phyloP scores from a whole-genome alignment of 2,329 filamentous ascomycete genomes.

The Metarhizium anisopliae region DNA sequence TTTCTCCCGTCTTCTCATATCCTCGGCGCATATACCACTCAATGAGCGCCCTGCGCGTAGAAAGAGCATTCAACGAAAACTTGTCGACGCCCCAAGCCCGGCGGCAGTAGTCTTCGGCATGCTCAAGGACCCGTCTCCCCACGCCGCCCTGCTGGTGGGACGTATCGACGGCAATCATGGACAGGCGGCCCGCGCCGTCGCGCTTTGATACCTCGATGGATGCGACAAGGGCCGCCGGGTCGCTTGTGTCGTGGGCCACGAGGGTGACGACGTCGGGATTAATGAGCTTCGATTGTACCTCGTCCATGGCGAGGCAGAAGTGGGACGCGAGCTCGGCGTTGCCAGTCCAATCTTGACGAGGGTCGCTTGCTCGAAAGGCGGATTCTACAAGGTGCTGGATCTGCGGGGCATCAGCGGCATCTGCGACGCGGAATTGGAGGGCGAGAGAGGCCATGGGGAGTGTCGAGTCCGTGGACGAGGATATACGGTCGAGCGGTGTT shows the following conservation, averaged over 20 bases:
- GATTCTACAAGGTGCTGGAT: conserved; percentile 1
- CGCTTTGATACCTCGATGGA: conserved; percentile 19
- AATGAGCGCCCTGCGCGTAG: conserved; percentile 22
- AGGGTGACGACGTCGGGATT: conserved; percentile 8
- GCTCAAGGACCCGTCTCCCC: conserved; percentile 21
- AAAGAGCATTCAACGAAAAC: conserved; percentile 24
- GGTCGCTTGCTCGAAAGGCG: conserved; percentile 1
- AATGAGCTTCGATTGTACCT: conserved; percentile 7
- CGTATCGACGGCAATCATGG: conserved; percentile 25
- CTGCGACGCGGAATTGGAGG: background rate
- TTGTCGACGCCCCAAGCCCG: conserved; percentile 17
- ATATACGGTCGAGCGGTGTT: too few species aligned
- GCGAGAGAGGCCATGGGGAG: background rate
- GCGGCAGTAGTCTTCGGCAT: conserved; percentile 22
- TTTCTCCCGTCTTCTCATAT: conserved; percentile 22
- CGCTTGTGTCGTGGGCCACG: background rate
- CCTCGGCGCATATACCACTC: conserved; percentile 27
- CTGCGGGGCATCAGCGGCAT: background rate
- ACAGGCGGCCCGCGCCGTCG: conserved; percentile 19
- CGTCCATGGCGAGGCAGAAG: background rate
- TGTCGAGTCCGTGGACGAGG: background rate
- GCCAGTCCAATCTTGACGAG: background rate
- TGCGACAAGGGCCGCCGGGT: background rate
- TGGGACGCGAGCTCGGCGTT: background rate
- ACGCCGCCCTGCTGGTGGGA: conserved; percentile 21